Conservation (phyloP, 2,329 filamentous ascomycete genomes). For the Xylaria sp. region DNA sequence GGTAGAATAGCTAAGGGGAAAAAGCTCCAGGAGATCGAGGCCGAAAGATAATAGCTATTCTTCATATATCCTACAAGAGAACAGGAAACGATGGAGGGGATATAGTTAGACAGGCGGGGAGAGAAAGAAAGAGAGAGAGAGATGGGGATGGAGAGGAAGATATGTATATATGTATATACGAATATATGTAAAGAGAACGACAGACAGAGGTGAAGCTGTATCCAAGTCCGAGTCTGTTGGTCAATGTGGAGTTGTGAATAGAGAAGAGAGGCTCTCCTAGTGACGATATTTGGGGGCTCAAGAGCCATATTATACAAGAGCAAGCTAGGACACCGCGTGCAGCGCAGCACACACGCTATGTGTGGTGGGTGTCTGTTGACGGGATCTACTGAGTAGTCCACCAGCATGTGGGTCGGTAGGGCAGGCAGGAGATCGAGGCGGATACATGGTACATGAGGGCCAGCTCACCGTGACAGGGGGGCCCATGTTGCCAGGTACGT, state of each 20-base stretch:
- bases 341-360: slow-evolving; percentile 17
- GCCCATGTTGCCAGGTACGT: slow-evolving; percentile 14
- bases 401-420: slow-evolving; percentile 25
- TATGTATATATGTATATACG: not conserved
- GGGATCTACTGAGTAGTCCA: slow-evolving; percentile 30
- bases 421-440: slow-evolving; percentile 31
- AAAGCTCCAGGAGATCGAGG: slow-evolving; percentile 4
- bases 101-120: no score
- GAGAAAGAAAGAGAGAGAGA: no score
- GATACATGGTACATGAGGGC: slow-evolving; percentile 23
- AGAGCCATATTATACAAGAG: slow-evolving; percentile 31
- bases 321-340: slow-evolving; percentile 23
- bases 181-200: slow-evolving; percentile 19
- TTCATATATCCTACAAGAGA: slow-evolving; percentile 3
- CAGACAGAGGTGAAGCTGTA: slow-evolving; percentile 1
- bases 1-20: slow-evolving; percentile 4
- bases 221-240: slow-evolving; percentile 5
- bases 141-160: no score
- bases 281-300: slow-evolving; percentile 30
- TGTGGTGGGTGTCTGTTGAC: slow-evolving; percentile 25
- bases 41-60: not conserved
- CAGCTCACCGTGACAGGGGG: slow-evolving; percentile 27
- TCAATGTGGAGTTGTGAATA: slow-evolving; percentile 20
- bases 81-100: slow-evolving; percentile 1
- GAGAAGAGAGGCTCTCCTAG: slow-evolving; percentile 20